These are phyloP conservation scores for Boletus vinaceobasis DNA, from an alignment of 768 basidiomycete species.

Conservation along the genomic window DNA sequence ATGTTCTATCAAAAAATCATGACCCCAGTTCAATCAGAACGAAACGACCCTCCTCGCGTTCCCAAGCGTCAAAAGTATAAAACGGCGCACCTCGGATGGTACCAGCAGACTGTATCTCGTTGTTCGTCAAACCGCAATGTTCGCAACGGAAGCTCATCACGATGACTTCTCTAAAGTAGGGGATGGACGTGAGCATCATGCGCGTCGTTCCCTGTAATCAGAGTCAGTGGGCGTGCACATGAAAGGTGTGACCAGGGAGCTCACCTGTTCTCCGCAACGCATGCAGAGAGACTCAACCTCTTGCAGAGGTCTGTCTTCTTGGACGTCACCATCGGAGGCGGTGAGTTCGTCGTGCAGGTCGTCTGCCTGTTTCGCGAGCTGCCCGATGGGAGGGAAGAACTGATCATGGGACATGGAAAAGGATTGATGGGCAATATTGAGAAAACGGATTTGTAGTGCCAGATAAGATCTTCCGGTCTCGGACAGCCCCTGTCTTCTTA, in stretches of 20 bases:
- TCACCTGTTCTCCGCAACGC: constrained; percentile 86
- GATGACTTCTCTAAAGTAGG: constrained; percentile 92
- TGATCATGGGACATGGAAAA: constrained; percentile 24
- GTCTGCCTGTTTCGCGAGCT: constrained; percentile 51
- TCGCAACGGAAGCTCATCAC: constrained; percentile 97
- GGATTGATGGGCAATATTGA: background rate
- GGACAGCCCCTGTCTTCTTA: constrained; percentile 2
- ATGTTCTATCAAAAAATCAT: constrained; percentile 53
- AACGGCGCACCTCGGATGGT: constrained; percentile 66
- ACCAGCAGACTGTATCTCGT: constrained; percentile 92
- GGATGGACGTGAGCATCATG: constrained; percentile 88
- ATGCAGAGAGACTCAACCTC: constrained; percentile 93
- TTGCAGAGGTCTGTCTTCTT: constrained; percentile 55
- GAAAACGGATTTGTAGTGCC: background rate
- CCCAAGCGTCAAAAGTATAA: background rate
- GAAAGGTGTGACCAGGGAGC: constrained; percentile 17
- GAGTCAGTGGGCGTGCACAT: background rate
- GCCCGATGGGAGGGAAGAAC: constrained; percentile 59
- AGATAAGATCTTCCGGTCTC: constrained; percentile 2
- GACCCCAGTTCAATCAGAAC: background rate
- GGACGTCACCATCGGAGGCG: constrained; percentile 33
- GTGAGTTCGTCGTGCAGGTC: constrained; percentile 25
- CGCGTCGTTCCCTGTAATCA: constrained; percentile 76
- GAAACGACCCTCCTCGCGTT: background rate
- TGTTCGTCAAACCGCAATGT: constrained; percentile 85